These are phyloP conservation scores for Schizosaccharomyces versatilis DNA, from an alignment of 1,139 yeast species.

Conservation along the genomic window DNA sequence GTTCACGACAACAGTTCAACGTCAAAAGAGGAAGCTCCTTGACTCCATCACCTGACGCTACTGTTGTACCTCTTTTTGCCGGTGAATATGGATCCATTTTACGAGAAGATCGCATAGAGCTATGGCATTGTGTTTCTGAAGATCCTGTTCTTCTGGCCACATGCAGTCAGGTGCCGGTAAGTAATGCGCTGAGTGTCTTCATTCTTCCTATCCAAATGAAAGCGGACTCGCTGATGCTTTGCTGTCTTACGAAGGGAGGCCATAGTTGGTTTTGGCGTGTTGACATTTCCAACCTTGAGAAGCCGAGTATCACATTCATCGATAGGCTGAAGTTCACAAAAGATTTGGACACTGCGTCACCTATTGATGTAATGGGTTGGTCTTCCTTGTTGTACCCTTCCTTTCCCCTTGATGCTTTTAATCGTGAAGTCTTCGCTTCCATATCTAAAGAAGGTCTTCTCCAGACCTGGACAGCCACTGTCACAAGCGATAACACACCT, in stretches of 20 bases:
- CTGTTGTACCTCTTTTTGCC: conserved; percentile 19
- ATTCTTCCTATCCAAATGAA: background rate
- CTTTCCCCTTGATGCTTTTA: conserved; percentile 21
- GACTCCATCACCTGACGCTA: conserved; percentile 25
- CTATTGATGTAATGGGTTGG: conserved; percentile 51
- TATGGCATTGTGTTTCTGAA: background rate
- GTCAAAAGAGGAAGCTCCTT: too few relatives aligned
- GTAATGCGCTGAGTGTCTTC: background rate
- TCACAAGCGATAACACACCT: conserved; percentile 14
- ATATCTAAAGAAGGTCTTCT: conserved; percentile 36
- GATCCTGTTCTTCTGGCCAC: background rate
- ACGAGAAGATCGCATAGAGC: background rate
- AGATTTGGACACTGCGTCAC: conserved; percentile 23
- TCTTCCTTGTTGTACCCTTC: conserved; percentile 20
- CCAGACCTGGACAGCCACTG: conserved; percentile 28
- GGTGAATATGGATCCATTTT: background rate
- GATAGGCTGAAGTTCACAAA: background rate
- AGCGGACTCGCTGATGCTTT: background rate
- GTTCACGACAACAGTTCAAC: conserved; percentile 8
- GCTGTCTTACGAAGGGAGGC: background rate
- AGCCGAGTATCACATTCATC: background rate
- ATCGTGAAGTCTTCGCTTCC: conserved; percentile 32
- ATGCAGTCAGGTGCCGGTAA: background rate
- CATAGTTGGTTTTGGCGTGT: conserved; percentile 3
- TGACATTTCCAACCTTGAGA: background rate